Evolutionary conservation across 129 eudicot genomes (phyloP), one percentile per base, ranked within the genome.

Genomic region (Pulicaria dysenterica): DNA sequence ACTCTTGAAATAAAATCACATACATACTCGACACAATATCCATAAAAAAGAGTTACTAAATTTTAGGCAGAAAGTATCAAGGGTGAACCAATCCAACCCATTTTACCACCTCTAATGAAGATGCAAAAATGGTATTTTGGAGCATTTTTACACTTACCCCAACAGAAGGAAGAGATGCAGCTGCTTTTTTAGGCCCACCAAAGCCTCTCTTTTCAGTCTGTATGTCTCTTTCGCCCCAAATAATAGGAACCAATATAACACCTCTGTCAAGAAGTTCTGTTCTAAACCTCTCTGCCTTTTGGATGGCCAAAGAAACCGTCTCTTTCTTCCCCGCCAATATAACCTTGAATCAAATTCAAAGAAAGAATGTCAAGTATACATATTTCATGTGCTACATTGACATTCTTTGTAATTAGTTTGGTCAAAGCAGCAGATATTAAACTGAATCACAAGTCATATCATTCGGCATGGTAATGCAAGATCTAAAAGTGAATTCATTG

Each of bases 301-400:
- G 81, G 72, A 90, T 77, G 37, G 99, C 99, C 15, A 74, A 68
- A 58, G 96, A 73, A 64, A 95, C 88, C 7, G 85, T 81, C 48
- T 95, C 97, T 63, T 89, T 95, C 73, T 88, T 86, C 38, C 99
- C 99, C 73, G 99, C 99, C 88, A 95, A 80, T 88, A 95, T 90
- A 46, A 95, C 96, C 99, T 95, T 60, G 10, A 77, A 19, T 14
- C 58, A 70, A 50, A 76, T 31, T 6, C 16, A 47, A 5, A 76
- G 8, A 66, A 62, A 59, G 19, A 73, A 60, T 13, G 5, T 4
- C 8, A 13, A 57, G 10, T 19, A 44, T 54, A 7, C 54, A 53
- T n/a, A 41, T 3, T 17, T 43, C 13, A 64, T 41, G 5, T 1
- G 42, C 19, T 38, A 15, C 4, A 15, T 24, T 24, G 31, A 24